Conservation (phyloP, 768 basidiomycete genomes). For the Hygrophorus pudorinus region DNA sequence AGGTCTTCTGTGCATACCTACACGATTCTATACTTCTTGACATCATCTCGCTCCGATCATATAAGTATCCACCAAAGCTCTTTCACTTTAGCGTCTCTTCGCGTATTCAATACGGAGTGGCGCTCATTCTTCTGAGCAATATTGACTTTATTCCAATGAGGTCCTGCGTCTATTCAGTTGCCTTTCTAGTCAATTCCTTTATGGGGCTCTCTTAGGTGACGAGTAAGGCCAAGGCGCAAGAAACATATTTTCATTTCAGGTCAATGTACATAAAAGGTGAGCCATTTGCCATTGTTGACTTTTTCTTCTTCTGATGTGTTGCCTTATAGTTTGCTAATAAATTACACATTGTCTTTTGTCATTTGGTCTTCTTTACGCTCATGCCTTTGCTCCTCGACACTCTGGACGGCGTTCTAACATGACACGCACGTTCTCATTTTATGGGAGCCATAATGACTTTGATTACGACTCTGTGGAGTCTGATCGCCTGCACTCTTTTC, state of each 20-base stretch:
- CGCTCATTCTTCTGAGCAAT: slow-evolving; percentile 84
- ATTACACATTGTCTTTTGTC: background rate
- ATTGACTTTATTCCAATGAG: slow-evolving; percentile 21
- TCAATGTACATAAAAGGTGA: too few relatives aligned
- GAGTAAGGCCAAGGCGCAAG: too few relatives aligned
- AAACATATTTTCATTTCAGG: too few relatives aligned
- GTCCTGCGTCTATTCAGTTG: slow-evolving; percentile 17
- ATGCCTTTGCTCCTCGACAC: slow-evolving; percentile 75
- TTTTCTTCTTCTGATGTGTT: too few relatives aligned
- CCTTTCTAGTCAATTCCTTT: slow-evolving; percentile 11
- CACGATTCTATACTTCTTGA: slow-evolving; percentile 1
- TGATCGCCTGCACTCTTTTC: slow-evolving; percentile 26
- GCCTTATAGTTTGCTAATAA: too few relatives aligned
- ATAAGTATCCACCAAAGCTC: slow-evolving; percentile 31
- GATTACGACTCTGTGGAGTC: slow-evolving; percentile 15
- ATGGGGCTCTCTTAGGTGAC: background rate
- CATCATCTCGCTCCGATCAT: background rate
- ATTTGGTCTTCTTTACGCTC: background rate
- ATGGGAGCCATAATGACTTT: slow-evolving; percentile 66
- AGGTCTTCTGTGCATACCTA: background rate
- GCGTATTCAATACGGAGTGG: slow-evolving; percentile 47
- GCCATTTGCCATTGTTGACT: too few relatives aligned
- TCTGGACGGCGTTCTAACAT: slow-evolving; percentile 72
- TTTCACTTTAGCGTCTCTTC: slow-evolving; percentile 83
- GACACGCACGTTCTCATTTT: slow-evolving; percentile 94